Evolutionary conservation across 1,284 basidiomycete genomes (phyloP).

Genomic region (Papiliotrema laurentii): DNA sequence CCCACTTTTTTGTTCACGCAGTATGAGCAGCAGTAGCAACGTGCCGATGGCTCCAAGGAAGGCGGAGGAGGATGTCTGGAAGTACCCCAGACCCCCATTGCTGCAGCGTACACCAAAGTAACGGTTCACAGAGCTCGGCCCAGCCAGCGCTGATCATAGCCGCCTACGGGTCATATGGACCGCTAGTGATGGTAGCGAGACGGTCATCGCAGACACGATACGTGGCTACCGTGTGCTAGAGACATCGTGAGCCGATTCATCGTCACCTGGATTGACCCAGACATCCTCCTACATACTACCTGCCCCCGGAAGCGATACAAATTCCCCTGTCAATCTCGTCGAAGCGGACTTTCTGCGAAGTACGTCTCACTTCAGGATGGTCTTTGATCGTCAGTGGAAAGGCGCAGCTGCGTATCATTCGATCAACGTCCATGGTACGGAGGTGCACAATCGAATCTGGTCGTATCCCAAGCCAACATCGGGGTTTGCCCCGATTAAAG

Average conservation of each 20-base stretch:
- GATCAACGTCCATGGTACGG: constrained; percentile 9
- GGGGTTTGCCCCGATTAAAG: constrained; percentile 32
- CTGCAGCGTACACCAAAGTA: constrained; percentile 33
- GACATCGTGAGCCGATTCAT: constrained; percentile 11
- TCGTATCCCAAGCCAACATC: constrained; percentile 35
- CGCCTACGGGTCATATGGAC: constrained; percentile 33
- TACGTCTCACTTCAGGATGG: constrained; percentile 7
- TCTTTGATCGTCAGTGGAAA: constrained; percentile 33
- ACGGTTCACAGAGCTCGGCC: constrained; percentile 2
- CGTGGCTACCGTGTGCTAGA: constrained; percentile 40
- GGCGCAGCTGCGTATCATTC: constrained; percentile 39
- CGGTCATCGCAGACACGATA: constrained; percentile 33
- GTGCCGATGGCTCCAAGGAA: constrained; percentile 18
- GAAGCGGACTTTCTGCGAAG: constrained; percentile 40
- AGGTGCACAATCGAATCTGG: constrained; percentile 38
- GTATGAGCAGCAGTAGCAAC: not conserved
- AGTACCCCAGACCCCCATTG: constrained; percentile 42
- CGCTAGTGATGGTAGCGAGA: constrained; percentile 19
- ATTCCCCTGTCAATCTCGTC: constrained; percentile 20
- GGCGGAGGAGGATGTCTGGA: constrained; percentile 41
- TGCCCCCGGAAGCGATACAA: constrained; percentile 27
- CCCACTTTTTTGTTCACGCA: too few species aligned
- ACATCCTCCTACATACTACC: constrained; percentile 46
- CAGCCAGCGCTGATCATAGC: constrained; percentile 1
- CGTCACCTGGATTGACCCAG: constrained; percentile 9